These are phyloP conservation scores for Dichomitus squalens DNA, from an alignment of 1,284 basidiomycete species.

Conservation along the genomic window DNA sequence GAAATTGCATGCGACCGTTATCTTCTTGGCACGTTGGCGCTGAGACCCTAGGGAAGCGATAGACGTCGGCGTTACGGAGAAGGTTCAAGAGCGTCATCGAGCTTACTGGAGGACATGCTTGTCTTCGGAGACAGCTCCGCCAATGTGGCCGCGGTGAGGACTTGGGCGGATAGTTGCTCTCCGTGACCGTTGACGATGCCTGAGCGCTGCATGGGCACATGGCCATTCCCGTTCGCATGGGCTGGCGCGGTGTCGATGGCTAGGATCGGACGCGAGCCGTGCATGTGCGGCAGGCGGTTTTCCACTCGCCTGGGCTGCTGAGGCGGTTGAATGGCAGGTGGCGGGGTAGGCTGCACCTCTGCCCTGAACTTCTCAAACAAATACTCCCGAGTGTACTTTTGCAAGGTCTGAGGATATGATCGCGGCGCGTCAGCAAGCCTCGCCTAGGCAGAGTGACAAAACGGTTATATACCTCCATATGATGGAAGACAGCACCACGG, in stretches of 20 bases:
- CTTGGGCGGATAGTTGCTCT: constrained; percentile 25
- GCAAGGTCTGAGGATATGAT: constrained; percentile 57
- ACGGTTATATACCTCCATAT: constrained; percentile 67
- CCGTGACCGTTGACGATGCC: constrained; percentile 23
- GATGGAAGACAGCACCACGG: constrained; percentile 75
- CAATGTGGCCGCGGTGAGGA: constrained; percentile 23
- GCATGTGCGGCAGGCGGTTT: constrained; percentile 42
- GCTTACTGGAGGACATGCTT: constrained; percentile 34
- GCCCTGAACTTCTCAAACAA: constrained; percentile 75
- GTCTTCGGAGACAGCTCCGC: constrained; percentile 37
- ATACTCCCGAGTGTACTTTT: constrained; percentile 82
- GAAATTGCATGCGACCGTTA: constrained; percentile 83
- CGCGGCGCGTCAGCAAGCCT: constrained; percentile 20
- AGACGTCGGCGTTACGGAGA: constrained; percentile 8
- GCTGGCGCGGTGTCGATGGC: constrained; percentile 69
- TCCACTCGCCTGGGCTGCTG: constrained; percentile 21
- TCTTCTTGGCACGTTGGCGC: constrained; percentile 70
- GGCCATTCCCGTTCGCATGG: constrained; percentile 47
- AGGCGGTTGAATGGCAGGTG: constrained; percentile 37
- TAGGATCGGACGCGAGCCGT: constrained; percentile 62
- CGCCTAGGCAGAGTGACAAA: constrained; percentile 22
- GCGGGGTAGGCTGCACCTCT: constrained; percentile 56
- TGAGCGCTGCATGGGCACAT: constrained; percentile 49
- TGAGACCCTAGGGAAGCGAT: constrained; percentile 40
- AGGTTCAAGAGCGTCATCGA: constrained; percentile 5